Conservation (phyloP, 2,329 filamentous ascomycete genomes). For the Cercospora canescens region DNA sequence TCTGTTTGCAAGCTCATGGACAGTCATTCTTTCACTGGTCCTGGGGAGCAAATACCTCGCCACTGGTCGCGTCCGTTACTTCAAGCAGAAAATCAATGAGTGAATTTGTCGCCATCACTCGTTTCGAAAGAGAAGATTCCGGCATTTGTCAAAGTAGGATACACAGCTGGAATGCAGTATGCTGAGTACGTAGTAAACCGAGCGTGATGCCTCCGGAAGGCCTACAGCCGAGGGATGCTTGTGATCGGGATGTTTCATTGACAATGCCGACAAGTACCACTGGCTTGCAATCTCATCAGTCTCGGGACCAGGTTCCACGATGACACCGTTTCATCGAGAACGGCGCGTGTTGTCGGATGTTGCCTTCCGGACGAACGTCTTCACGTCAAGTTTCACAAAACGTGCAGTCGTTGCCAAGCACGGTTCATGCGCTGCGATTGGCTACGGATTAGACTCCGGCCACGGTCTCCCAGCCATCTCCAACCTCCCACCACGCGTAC, state of each 20-base stretch:
- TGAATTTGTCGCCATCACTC: too few relatives aligned
- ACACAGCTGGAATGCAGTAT: not conserved
- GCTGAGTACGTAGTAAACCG: not conserved
- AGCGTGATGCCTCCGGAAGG: not conserved
- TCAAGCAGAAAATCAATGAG: too few relatives aligned
- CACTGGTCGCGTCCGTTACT: too few relatives aligned
- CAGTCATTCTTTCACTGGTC: too few relatives aligned
- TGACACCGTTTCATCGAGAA: not conserved
- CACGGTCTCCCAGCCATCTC: conserved; percentile 3
- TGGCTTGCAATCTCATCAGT: not conserved
- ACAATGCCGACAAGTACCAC: not conserved
- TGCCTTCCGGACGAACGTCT: not conserved
- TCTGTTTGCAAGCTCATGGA: too few relatives aligned
- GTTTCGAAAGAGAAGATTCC: too few relatives aligned
- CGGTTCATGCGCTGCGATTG: not conserved
- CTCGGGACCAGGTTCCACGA: not conserved
- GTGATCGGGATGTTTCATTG: not conserved
- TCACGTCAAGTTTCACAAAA: not conserved
- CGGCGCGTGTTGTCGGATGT: not conserved
- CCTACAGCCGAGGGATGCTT: not conserved
- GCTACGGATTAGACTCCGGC: not conserved
- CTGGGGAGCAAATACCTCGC: too few relatives aligned
- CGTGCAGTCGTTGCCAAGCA: not conserved
- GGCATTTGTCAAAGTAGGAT: not conserved
- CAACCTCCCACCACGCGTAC: conserved; percentile 11